Conservation (phyloP, 441 rosid genomes). For the Euphorbia corollata region DNA sequence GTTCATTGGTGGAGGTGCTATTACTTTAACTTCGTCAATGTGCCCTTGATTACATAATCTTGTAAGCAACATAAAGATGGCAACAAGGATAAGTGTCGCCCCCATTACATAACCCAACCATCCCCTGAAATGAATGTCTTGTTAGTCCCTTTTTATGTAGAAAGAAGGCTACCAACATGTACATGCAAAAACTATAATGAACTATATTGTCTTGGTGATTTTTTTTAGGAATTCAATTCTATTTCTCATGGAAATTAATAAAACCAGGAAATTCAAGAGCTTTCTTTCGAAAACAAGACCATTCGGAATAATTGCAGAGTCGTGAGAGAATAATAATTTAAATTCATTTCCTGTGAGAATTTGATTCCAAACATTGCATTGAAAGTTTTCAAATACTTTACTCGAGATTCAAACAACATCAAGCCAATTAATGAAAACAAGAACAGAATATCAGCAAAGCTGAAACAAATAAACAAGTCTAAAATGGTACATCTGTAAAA, state of each 20-base stretch:
- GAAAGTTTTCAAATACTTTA: not conserved
- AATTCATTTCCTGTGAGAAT: not conserved
- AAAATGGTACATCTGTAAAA: not conserved
- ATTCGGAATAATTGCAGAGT: not conserved
- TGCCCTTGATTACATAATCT: slow-evolving; percentile 48
- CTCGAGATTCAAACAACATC: not conserved
- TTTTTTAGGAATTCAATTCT: not conserved
- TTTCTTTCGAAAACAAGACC: not conserved
- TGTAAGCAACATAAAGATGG: slow-evolving; percentile 54
- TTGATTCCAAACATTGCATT: not conserved
- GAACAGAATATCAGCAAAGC: not conserved
- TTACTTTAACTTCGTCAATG: slow-evolving; percentile 48
- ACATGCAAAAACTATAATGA: slow-evolving; percentile 4
- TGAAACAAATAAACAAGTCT: not conserved
- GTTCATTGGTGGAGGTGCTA: slow-evolving; percentile 71
- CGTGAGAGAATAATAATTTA: not conserved
- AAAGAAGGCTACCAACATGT: not conserved
- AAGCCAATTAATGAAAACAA: not conserved
- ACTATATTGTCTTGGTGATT: not conserved
- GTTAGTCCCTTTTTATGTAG: slow-evolving; percentile 3
- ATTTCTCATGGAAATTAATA: not conserved
- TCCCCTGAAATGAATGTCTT: slow-evolving; percentile 43
- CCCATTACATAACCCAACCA: slow-evolving; percentile 61
- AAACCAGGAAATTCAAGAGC: not conserved
- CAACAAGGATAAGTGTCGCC: slow-evolving; percentile 30